Evolutionary conservation across 2,329 filamentous ascomycete genomes (phyloP), one percentile per base, ranked within the genome.

Genomic region (Chaetomium sp.): DNA sequence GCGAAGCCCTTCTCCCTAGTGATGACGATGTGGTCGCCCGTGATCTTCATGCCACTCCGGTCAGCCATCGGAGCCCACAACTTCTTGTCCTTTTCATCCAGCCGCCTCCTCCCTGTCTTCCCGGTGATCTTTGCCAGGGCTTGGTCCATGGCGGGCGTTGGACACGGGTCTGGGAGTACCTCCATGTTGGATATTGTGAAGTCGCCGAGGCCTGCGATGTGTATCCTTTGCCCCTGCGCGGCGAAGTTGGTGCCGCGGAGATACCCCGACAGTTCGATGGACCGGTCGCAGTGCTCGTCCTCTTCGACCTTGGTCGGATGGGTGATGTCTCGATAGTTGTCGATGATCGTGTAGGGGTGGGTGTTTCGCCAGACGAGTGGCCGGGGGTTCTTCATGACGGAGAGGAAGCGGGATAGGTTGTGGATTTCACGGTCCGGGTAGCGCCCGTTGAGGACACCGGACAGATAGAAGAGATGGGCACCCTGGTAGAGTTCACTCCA

Each of bases 41-140:
- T 94, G 51, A 99, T 92, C 68, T 97, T 85, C 10, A 99, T 82
- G 65, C 94, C 94, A 62, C 91, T 95, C 37, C 96, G 91, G 72
- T 99, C 94, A 33, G 91, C 96, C 92, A 99, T 97, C 37, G 94
- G 95, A 2, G 94, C 95, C 71, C 96, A 95, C 5, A 99, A 76
- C 64, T 95, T 84, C 74, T 96, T 96, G 68, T 99, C 92, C 73
- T 97, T 99, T 68, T 99, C 94, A 36, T 95, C 94, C 11, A 99
- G 74, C 55, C 91, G 81, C 66, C 86, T 84, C 61, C 91, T 79
- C 42, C 86, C 86, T 37, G 85, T 85, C 71, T 95, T 96, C 3
- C 92, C 92, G 0, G 86, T 85, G 1, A 84, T 82, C 68, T 95
- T 96, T 41, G 89, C 89, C 42, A 91, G 75, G 6, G 89, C 89